A percentile compares a stretch with the other conserved stretches of the same genome.
These are phyloP conservation scores for Pseudoperonospora humuli DNA, from an alignment of 352 stramenopile genomes.

Conservation along the genomic window DNA sequence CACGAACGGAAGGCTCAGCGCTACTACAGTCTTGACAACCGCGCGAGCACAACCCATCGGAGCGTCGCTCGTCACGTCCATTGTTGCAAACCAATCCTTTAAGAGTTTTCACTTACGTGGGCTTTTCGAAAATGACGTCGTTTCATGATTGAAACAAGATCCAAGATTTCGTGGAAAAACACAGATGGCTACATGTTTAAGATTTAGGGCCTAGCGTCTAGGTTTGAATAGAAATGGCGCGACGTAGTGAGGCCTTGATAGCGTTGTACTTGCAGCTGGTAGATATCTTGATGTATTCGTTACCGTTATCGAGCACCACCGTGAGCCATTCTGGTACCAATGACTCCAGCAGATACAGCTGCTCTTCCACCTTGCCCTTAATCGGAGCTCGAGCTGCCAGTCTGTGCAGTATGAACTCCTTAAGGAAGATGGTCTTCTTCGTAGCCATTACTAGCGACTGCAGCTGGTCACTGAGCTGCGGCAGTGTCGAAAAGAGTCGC, in stretches of 20 bases:
- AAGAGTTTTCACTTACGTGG: no score
- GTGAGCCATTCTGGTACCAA: constrained; percentile 73
- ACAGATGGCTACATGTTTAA: no score
- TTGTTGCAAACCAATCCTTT: no score
- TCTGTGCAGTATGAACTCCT: constrained; percentile 37
- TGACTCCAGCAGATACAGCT: constrained; percentile 58
- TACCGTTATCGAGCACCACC: constrained; percentile 47
- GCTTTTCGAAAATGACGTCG: no score
- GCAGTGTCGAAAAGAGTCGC: constrained; percentile 49
- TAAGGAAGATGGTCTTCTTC: constrained; percentile 50
- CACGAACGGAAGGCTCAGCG: no score
- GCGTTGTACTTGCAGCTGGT: constrained; percentile 57
- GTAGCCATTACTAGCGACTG: constrained; percentile 61
- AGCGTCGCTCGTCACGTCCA: no score
- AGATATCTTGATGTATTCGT: constrained; percentile 61
- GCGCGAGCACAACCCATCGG: no score
- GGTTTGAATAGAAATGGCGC: constrained; percentile 29
- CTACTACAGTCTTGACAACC: no score
- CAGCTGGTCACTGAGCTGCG: constrained; percentile 66
- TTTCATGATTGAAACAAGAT: no score
- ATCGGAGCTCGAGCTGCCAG: constrained; percentile 41
- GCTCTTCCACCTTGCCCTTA: constrained; percentile 50
- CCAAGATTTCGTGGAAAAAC: no score
- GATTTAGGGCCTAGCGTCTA: no score
- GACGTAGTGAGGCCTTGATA: constrained; percentile 50